Percentiles rank a stretch among this genome's conserved stretches.
These are phyloP conservation scores for Sphagnum contortum DNA, from an alignment of 225 moss, liverwort and hornwort species.

Conservation along the genomic window DNA sequence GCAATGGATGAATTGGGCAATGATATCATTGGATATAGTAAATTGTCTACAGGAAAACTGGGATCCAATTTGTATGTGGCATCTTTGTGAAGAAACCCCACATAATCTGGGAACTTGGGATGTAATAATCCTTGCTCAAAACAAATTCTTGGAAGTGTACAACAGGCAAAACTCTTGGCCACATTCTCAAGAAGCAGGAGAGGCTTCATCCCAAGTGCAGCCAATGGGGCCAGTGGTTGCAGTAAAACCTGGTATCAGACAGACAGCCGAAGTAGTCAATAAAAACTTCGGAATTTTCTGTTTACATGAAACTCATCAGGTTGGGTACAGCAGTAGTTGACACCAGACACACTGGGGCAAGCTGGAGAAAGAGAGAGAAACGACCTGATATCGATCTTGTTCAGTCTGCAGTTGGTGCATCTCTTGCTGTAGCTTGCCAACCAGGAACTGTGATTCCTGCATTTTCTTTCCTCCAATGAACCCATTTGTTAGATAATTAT, in stretches of 20 bases:
- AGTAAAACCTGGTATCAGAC: background rate
- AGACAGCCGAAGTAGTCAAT: background rate
- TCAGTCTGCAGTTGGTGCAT: constrained; percentile 57
- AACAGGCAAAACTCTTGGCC: background rate
- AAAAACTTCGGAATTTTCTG: no score
- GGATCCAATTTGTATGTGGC: no score
- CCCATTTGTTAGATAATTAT: no score
- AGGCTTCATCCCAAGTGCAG: background rate
- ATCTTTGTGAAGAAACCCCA: no score
- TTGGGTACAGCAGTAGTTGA: background rate
- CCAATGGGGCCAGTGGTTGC: constrained; percentile 4
- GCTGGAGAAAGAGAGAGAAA: no score
- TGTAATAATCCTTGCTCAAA: no score
- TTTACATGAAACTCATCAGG: background rate
- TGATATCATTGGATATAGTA: no score
- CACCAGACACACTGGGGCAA: no score
- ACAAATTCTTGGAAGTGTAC: no score
- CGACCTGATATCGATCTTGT: constrained; percentile 68
- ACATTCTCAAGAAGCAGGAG: constrained; percentile 3
- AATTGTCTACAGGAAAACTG: no score
- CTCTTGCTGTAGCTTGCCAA: constrained; percentile 63
- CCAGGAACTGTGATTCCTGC: constrained; percentile 45
- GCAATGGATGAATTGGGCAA: no score
- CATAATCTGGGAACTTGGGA: no score
- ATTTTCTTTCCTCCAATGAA: background rate